A percentile compares a stretch with the other conserved stretches of the same genome.
These are phyloP conservation scores for Wickerhamomyces ciferrii DNA, from an alignment of 805 yeast genomes.

Conservation along the genomic window DNA sequence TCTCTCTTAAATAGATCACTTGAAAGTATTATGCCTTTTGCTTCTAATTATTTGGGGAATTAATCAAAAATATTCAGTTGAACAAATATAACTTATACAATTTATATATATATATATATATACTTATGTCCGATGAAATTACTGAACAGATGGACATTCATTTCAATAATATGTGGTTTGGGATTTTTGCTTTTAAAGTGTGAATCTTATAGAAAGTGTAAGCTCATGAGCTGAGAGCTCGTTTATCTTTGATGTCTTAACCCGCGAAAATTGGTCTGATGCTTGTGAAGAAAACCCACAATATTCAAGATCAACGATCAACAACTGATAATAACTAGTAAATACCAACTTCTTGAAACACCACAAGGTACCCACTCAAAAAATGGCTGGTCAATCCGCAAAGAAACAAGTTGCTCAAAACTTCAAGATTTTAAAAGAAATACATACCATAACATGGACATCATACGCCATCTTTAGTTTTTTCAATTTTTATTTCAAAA, in stretches of 20 bases:
- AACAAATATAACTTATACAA: not conserved
- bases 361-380: too few species aligned
- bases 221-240: too few species aligned
- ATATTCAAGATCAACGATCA: not conserved
- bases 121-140: too few species aligned
- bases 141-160: not conserved
- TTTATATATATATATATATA: too few species aligned
- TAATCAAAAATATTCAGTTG: not conserved
- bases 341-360: not conserved
- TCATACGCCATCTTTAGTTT: conserved; percentile 23
- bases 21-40: not conserved
- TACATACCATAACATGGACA: conserved; percentile 26
- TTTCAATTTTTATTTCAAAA: conserved; percentile 23
- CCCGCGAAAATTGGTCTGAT: too few species aligned
- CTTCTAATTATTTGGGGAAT: not conserved
- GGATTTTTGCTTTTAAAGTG: not conserved
- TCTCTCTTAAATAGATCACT: too few species aligned
- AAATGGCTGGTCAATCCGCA: conserved; percentile 57
- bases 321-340: not conserved
- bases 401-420: conserved; percentile 47
- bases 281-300: too few species aligned
- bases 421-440: conserved; percentile 30
- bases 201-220: too few species aligned
- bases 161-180: not conserved
- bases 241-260: too few species aligned